Conservation (phyloP, 2,329 filamentous ascomycete genomes). For the Claviceps sp. region DNA sequence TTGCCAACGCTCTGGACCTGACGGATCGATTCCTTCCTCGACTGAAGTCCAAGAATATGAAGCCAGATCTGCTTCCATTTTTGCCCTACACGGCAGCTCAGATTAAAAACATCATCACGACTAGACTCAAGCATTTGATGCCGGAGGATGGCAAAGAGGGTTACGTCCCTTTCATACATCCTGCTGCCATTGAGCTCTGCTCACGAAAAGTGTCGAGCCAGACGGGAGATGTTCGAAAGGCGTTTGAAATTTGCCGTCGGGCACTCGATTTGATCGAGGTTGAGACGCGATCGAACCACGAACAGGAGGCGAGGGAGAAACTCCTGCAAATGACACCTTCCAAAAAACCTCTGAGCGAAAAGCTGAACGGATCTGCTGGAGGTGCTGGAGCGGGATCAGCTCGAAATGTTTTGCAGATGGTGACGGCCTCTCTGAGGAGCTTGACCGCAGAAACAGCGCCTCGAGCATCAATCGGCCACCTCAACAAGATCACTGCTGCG, state of each 20-base stretch:
- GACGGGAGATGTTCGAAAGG: conserved; percentile 86
- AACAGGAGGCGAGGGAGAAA: conserved; percentile 44
- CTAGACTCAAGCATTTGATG: conserved; percentile 64
- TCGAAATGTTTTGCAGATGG: conserved; percentile 31
- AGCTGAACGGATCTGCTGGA: conserved; percentile 50
- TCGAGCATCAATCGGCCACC: conserved; percentile 75
- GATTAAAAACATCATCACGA: conserved; percentile 75
- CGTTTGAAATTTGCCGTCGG: conserved; percentile 83
- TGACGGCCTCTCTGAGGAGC: conserved; percentile 40
- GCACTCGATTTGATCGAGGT: conserved; percentile 80
- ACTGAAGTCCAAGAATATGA: conserved; percentile 82
- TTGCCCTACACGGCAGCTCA: conserved; percentile 81
- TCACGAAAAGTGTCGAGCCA: conserved; percentile 90
- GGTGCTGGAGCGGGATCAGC: conserved; percentile 20
- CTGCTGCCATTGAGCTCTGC: conserved; percentile 84
- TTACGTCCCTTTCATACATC: conserved; percentile 79
- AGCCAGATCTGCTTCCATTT: conserved; percentile 80
- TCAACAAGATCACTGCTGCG: conserved; percentile 80
- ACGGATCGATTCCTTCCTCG: conserved; percentile 91
- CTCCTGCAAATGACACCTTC: conserved; percentile 51
- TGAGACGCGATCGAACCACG: conserved; percentile 64
- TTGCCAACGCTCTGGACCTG: conserved; percentile 89
- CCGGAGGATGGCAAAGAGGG: conserved; percentile 38
- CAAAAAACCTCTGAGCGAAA: conserved; percentile 68
- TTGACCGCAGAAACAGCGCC: conserved; percentile 71